Conservation (phyloP, 2,329 filamentous ascomycete species). For the Talaromyces sp. region DNA sequence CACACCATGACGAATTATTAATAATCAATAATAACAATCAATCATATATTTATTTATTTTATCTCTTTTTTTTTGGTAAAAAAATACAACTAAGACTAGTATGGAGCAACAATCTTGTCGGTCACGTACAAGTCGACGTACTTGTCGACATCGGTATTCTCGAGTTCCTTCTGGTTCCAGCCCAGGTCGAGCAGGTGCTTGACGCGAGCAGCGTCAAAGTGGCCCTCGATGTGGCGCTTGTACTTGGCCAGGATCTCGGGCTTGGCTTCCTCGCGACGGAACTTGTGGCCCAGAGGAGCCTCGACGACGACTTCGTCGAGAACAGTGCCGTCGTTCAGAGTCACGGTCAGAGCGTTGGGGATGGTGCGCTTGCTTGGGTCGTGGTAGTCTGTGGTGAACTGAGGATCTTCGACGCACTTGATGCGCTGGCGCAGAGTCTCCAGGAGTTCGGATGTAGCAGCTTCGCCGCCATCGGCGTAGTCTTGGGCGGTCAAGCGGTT, state of each 20-base stretch:
- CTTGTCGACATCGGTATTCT: slow-evolving; percentile 79
- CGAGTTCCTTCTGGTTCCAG: slow-evolving; percentile 68
- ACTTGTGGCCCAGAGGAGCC: slow-evolving; percentile 87
- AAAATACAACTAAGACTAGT: background rate
- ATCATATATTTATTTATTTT: background rate
- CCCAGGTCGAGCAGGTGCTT: slow-evolving; percentile 78
- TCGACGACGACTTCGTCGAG: slow-evolving; percentile 88
- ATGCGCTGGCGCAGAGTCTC: slow-evolving; percentile 92
- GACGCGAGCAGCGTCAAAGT: slow-evolving; percentile 72
- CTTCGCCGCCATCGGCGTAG: slow-evolving; percentile 89
- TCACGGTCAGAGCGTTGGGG: slow-evolving; percentile 92
- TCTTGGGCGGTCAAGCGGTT: slow-evolving; percentile 89
- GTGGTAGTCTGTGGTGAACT: slow-evolving; percentile 95
- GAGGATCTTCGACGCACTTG: slow-evolving; percentile 89
- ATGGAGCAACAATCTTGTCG: slow-evolving; percentile 36
- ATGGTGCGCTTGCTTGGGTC: slow-evolving; percentile 90
- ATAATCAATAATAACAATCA: background rate
- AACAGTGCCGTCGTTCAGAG: slow-evolving; percentile 87
- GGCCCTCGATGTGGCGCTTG: slow-evolving; percentile 81
- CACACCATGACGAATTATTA: background rate
- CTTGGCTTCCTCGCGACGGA: slow-evolving; percentile 93
- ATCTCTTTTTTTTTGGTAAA: background rate
- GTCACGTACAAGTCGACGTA: slow-evolving; percentile 84
- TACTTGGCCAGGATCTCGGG: slow-evolving; percentile 95
- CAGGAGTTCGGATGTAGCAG: slow-evolving; percentile 81